phyloP scores from a whole-genome alignment of 768 basidiomycete species.

The Leccinum arenicola region DNA sequence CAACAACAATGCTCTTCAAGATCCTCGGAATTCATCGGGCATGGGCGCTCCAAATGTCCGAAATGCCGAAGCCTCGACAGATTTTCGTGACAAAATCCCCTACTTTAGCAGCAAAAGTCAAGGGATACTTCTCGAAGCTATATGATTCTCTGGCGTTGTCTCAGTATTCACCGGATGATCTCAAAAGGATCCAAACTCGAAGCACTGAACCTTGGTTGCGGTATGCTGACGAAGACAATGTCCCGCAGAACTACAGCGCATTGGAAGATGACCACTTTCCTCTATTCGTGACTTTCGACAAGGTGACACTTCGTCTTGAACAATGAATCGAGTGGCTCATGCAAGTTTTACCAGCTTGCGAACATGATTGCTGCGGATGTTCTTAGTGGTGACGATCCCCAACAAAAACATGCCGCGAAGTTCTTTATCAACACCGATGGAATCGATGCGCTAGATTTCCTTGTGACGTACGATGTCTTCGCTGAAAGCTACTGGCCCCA shows the following conservation, averaged over 20 bases:
- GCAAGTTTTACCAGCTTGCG: slow-evolving; percentile 14
- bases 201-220: slow-evolving; percentile 27
- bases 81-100: slow-evolving; percentile 72
- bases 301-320: slow-evolving; percentile 34
- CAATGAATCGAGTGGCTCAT: not conserved
- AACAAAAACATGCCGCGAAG: slow-evolving; percentile 8
- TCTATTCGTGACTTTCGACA: slow-evolving; percentile 64
- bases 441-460: slow-evolving; percentile 15
- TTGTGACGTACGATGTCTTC: slow-evolving; percentile 49
- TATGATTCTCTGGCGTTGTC: slow-evolving; percentile 41
- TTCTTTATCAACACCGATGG: slow-evolving; percentile 17
- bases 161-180: slow-evolving; percentile 36
- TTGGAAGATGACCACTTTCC: slow-evolving; percentile 64
- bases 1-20: slow-evolving; percentile 74
- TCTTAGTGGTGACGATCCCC: slow-evolving; percentile 1
- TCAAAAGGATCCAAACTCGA: slow-evolving; percentile 29
- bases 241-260: slow-evolving; percentile 50
- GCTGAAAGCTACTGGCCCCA: slow-evolving; percentile 55
- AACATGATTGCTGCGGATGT: slow-evolving; percentile 28
- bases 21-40: slow-evolving; percentile 65
- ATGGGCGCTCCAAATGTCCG: slow-evolving; percentile 36
- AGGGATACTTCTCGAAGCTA: slow-evolving; percentile 60
- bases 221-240: slow-evolving; percentile 31
- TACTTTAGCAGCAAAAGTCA: slow-evolving; percentile 61
- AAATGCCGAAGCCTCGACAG: slow-evolving; percentile 53